A percentile compares a stretch with the other conserved stretches of the same genome.
Conservation (phyloP, 2,329 filamentous ascomycete genomes). For the Trichophyton simii region DNA sequence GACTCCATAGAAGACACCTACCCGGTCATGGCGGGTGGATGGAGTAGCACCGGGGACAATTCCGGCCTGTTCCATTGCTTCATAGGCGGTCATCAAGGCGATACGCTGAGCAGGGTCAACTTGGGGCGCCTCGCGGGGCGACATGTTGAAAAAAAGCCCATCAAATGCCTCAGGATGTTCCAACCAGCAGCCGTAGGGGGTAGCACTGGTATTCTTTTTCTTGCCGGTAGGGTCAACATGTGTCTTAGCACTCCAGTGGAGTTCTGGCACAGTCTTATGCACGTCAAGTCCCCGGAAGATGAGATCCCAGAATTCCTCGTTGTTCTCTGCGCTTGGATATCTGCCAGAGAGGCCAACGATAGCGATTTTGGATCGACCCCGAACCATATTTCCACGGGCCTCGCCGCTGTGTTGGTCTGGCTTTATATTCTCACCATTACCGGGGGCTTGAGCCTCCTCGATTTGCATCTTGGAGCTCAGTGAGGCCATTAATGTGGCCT, state of each 20-base stretch:
- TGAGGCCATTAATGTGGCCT: not conserved
- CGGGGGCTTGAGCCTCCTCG: not conserved
- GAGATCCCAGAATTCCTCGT: conserved; percentile 1
- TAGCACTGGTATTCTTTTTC: conserved; percentile 13
- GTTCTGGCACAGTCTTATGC: not conserved
- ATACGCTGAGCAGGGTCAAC: conserved; percentile 17
- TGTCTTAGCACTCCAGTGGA: conserved; percentile 14
- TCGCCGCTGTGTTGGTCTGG: not conserved
- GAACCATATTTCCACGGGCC: not conserved
- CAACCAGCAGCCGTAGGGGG: conserved; percentile 16
- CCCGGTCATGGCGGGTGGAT: not conserved
- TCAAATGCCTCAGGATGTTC: conserved; percentile 15
- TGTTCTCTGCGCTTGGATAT: conserved; percentile 1
- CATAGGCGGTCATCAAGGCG: conserved; percentile 15
- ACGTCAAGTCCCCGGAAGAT: not conserved
- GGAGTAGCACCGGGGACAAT: conserved; percentile 1
- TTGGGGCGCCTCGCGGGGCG: conserved; percentile 10
- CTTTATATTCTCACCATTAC: not conserved
- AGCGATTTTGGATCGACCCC: conserved; percentile 3
- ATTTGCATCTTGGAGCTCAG: not conserved
- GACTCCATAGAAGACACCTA: conserved; percentile 4
- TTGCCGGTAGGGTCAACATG: conserved; percentile 15
- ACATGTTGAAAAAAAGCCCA: conserved; percentile 16
- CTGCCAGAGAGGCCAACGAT: conserved; percentile 3
- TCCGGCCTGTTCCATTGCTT: conserved; percentile 14